Evolutionary conservation across 129 eudicot species (phyloP), one percentile per base, ranked within the genome.

Genomic region (Flaveria trinervia): DNA sequence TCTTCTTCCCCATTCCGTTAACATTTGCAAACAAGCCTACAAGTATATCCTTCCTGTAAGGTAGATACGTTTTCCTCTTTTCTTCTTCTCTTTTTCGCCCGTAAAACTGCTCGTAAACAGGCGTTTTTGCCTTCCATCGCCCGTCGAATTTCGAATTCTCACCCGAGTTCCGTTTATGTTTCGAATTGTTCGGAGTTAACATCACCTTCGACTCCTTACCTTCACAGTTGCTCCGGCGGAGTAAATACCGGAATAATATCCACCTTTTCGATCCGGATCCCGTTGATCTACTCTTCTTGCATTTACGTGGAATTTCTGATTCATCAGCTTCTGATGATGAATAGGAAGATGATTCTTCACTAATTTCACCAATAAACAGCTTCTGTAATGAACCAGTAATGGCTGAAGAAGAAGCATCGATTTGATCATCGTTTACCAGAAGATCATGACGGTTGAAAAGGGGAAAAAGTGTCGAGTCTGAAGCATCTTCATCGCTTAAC

Each of bases 261-360:
- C 91, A 91, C 81, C 85, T 77, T 82, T 83, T 86, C 22, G 89
- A 84, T 49, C 44, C 77, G 16, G 89, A 88, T 73, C 93, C 94
- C 13, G 97, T 91, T 0, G 92, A 91, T 30, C 71, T 84, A 28
- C 92, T 91, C 85, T 91, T 91, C 73, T 83, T 88, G 46, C 90
- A 71, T 51, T 51, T 64, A 22, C 88, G 87, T 71, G 85, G 9
- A 11, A 59, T 44, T 80, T 91, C 97, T 54, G 77, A 51, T 17
- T 86, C 94, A 8, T 84, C 94, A 3, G 80, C 83, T 43, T 88
- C 94, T 51, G 93, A 86, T 11, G 89, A 88, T 4, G 97, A 83
- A n/a, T 74, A 88, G 6, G 97, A 91, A 41, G 84, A 66, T 6
- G 86, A 45, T 8, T 79, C 80, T 25, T 76, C 89, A 0, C n/a